Evolutionary conservation across 768 basidiomycete genomes (phyloP), one percentile per base, ranked within the genome.

Genomic region (Mycena crocata): DNA sequence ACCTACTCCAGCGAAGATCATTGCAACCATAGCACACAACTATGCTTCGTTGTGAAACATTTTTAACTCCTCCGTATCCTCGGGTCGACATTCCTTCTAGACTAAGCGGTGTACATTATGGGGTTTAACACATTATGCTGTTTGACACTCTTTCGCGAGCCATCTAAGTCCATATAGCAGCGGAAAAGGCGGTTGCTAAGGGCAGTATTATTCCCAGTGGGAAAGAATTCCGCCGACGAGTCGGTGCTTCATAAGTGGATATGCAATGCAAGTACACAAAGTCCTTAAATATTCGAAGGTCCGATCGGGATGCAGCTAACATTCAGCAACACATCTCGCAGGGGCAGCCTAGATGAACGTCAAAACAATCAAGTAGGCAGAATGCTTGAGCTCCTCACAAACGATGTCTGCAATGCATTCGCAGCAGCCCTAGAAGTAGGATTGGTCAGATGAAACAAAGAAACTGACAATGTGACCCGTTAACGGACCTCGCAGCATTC

Each of bases 241-340:
- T 28, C 32, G 24, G 45, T 31, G 12, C 5, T 14, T 13, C 13
- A n/a, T n/a, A n/a, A n/a, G n/a, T n/a, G n/a, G n/a, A n/a, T n/a
- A n/a, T n/a, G n/a, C n/a, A n/a, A n/a, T n/a, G n/a, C n/a, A n/a
- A n/a, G n/a, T n/a, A n/a, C n/a, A n/a, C n/a, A n/a, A n/a, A n/a
- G n/a, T n/a, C n/a, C n/a, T n/a, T n/a, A n/a, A n/a, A n/a, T 26
- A 14, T 17, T 39, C 30, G 21, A 24, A n/a, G 40, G 45, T 51
- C 46, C 60, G 48, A 31, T 54, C 28, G 39, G 28, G 40, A 40
- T 19, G 46, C n/a, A 26, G 56, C 39, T 9, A 37, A 48, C n/a
- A 56, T 32, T 81, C 81, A 90, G 75, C 90, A 92, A 76, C 87
- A 89, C 86, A 92, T 87, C 80, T 93, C 91, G 82, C 91, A 93